phyloP scores from a whole-genome alignment of 2,329 filamentous ascomycete genomes.

The Paracoccidioides brasiliensis region DNA sequence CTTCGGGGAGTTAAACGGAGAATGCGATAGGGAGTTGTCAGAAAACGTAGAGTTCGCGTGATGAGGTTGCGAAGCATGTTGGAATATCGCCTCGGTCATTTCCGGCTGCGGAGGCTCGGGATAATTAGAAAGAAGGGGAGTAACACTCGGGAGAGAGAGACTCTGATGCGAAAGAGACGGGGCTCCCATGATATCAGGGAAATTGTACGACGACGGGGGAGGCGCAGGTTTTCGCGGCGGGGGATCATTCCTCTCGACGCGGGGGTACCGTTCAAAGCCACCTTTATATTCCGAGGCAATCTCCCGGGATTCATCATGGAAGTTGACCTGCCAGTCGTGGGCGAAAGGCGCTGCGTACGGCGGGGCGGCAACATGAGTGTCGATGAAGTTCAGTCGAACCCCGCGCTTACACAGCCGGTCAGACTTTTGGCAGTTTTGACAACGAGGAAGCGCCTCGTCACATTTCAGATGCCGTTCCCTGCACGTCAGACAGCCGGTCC shows the following conservation, averaged over 20 bases:
- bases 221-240: slow-evolving; percentile 1
- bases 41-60: slow-evolving; percentile 17
- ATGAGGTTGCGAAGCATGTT: slow-evolving; percentile 15
- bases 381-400: slow-evolving; percentile 80
- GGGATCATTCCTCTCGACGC: slow-evolving; percentile 32
- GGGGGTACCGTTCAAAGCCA: slow-evolving; percentile 59
- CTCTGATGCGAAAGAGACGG: slow-evolving; percentile 33
- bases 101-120: slow-evolving; percentile 30
- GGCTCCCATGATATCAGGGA: slow-evolving; percentile 19
- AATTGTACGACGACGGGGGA: slow-evolving; percentile 15
- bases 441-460: slow-evolving; percentile 56
- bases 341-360: slow-evolving; percentile 46
- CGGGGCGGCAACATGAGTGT: slow-evolving; percentile 59
- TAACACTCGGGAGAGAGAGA: slow-evolving; percentile 41
- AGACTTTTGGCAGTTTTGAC: slow-evolving; percentile 77
- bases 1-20: slow-evolving; percentile 24
- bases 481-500: slow-evolving; percentile 84
- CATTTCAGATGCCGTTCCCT: slow-evolving; percentile 83
- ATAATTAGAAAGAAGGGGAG: slow-evolving; percentile 37
- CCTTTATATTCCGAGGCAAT: slow-evolving; percentile 86
- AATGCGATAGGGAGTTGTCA: slow-evolving; percentile 23
- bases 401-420: slow-evolving; percentile 75
- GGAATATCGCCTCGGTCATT: slow-evolving; percentile 17
- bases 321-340: slow-evolving; percentile 58
- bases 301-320: slow-evolving; percentile 76